Percentiles rank a stretch among this genome's conserved stretches.
These are phyloP conservation scores for Diutina sp. DNA, from an alignment of 1,139 yeast genomes.

Conservation along the genomic window DNA sequence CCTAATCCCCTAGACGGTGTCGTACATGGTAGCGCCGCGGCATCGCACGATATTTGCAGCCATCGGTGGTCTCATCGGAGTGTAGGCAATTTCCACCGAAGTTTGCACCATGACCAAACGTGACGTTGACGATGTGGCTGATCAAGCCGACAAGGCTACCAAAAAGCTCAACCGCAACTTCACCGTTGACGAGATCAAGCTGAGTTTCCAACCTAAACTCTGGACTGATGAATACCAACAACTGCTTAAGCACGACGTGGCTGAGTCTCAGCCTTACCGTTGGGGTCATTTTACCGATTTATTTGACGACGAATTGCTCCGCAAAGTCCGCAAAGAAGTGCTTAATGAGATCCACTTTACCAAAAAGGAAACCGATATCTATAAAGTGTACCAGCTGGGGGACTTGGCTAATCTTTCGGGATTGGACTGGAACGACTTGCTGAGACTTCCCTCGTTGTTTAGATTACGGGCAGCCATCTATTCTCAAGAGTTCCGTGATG, in stretches of 20 bases:
- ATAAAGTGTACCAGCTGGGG: slow-evolving; percentile 89
- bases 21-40: not conserved
- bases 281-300: slow-evolving; percentile 79
- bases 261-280: slow-evolving; percentile 58
- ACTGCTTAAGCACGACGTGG: slow-evolving; percentile 25
- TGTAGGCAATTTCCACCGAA: too few relatives aligned
- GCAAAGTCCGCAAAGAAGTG: slow-evolving; percentile 77
- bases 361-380: slow-evolving; percentile 91
- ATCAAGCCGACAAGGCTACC: not conserved
- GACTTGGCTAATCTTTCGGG: slow-evolving; percentile 91
- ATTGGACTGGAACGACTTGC: slow-evolving; percentile 60
- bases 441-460: slow-evolving; percentile 59
- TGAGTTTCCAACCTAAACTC: slow-evolving; percentile 41
- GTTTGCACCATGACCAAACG: not conserved
- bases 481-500: slow-evolving; percentile 71
- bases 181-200: slow-evolving; percentile 25
- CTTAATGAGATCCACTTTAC: slow-evolving; percentile 78
- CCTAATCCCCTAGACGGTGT: too few relatives aligned
- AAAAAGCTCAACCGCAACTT: slow-evolving; percentile 7
- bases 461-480: slow-evolving; percentile 79
- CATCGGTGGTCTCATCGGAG: not conserved
- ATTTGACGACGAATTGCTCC: slow-evolving; percentile 62
- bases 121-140: not conserved
- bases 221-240: slow-evolving; percentile 35
- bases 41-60: not conserved